Evolutionary conservation across 306 rosid species (phyloP), one percentile per base, ranked within the genome.

Genomic region (Acmispon strigosus): DNA sequence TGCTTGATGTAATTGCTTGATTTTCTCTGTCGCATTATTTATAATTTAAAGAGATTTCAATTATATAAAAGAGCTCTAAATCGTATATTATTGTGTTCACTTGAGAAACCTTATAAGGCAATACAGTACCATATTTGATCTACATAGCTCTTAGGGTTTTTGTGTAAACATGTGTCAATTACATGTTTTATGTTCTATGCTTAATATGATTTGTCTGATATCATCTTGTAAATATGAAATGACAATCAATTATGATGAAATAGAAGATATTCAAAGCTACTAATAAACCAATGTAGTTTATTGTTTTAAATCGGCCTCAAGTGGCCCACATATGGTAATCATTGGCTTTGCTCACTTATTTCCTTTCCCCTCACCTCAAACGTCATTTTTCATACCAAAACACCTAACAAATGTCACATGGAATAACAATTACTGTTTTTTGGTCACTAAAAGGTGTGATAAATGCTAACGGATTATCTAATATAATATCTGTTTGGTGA

Each of bases 401-500:
- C 71, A 69, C 59, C 48, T 16, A 27, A 54, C 73, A 73, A 69
- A 68, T 48, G 66, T 73, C 87, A 76, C 66, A 71, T 66, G 78
- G 73, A 71, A 68, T 77, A 69, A 57, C 61, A 81, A 75, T 56
- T 43, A 74, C 39, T 51, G 70, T 57, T 48, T 56, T 66, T 50
- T 15, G 74, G n/a, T 74, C 52, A 50, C 65, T 54, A 34, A 61
- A 73, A 59, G 14, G 47, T 18, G 11, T 71, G 82, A 66, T 59
- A 64, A 51, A 49, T 75, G 79, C 49, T 39, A 52, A 74, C 34
- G 36, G 75, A 72, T 74, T 65, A 76, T 72, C 64, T 52, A 62
- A 67, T 75, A 55, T 75, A 55, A 63, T 80, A 72, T 55, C 39
- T 77, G 70, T 54, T 82, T 85, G 82, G 75, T 69, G 76, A 70